phyloP scores from a whole-genome alignment of 306 rosid genomes.

The Acacia melanoxylon region DNA sequence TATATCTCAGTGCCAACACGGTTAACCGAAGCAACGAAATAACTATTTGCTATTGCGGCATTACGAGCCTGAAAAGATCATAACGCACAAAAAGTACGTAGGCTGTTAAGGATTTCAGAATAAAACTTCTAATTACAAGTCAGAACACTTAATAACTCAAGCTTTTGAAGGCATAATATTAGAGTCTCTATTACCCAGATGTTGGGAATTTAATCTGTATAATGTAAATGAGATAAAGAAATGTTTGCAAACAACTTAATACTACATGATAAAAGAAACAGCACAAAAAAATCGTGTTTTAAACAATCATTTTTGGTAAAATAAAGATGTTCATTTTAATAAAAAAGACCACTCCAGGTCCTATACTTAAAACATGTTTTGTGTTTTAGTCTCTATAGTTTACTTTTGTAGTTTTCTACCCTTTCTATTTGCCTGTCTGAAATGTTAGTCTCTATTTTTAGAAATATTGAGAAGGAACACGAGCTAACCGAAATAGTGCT shows the following conservation, averaged over 20 bases:
- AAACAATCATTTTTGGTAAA: not conserved
- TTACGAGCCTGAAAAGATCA: slow-evolving; percentile 2
- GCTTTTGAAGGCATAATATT: not conserved
- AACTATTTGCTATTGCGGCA: slow-evolving; percentile 18
- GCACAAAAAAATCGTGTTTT: not conserved
- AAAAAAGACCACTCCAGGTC: no score
- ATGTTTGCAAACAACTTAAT: not conserved
- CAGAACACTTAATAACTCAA: not conserved
- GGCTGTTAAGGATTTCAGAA: not conserved
- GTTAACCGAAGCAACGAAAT: not conserved
- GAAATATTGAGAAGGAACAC: no score
- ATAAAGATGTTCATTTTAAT: no score
- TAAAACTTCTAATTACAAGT: not conserved
- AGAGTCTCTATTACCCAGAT: not conserved
- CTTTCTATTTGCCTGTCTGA: no score
- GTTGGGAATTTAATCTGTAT: not conserved
- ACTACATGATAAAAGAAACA: not conserved
- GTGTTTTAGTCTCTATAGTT: no score
- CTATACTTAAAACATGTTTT: no score
- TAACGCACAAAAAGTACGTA: not conserved
- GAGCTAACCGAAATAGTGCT: no score
- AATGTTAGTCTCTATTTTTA: no score
- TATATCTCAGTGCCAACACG: slow-evolving; percentile 35
- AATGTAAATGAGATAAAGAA: not conserved
- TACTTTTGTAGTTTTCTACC: no score